phyloP scores from a whole-genome alignment of 1,139 yeast species.

The Geotrichum citri-aurantii region DNA sequence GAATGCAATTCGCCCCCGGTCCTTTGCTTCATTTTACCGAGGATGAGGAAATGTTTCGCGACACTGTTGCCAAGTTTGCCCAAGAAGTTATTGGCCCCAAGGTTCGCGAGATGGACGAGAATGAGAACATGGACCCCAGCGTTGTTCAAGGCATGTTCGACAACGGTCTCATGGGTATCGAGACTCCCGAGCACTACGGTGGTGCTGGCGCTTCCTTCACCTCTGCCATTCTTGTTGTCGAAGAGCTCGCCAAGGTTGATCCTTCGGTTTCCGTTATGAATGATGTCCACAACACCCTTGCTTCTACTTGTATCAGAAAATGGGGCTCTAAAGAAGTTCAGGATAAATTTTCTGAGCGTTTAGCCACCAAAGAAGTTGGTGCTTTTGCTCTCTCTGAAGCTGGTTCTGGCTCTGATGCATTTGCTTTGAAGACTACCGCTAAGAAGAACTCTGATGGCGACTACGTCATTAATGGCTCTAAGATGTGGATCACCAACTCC shows the following conservation, averaged over 20 bases:
- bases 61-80: slow-evolving; percentile 39
- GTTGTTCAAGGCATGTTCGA: slow-evolving; percentile 39
- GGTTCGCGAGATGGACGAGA: slow-evolving; percentile 42
- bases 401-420: slow-evolving; percentile 44
- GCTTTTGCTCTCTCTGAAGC: slow-evolving; percentile 42
- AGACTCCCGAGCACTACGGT: slow-evolving; percentile 43
- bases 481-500: slow-evolving; percentile 46
- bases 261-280: slow-evolving; percentile 42
- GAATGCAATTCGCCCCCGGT: slow-evolving; percentile 8
- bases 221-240: slow-evolving; percentile 42
- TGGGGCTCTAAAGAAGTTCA: slow-evolving; percentile 38
- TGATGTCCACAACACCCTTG: slow-evolving; percentile 44
- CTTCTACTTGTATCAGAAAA: slow-evolving; percentile 39
- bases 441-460: slow-evolving; percentile 36
- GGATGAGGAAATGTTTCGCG: slow-evolving; percentile 41
- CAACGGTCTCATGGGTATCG: slow-evolving; percentile 42
- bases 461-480: slow-evolving; percentile 38
- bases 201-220: slow-evolving; percentile 45
- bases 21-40: slow-evolving; percentile 32
- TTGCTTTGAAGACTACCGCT: slow-evolving; percentile 40
- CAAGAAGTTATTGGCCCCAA: slow-evolving; percentile 39
- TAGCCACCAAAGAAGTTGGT: slow-evolving; percentile 38
- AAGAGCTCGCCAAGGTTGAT: slow-evolving; percentile 43
- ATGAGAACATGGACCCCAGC: slow-evolving; percentile 38
- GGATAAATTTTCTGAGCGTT: slow-evolving; percentile 38